These are phyloP conservation scores for Brachypodium distachyon DNA, from an alignment of 202 grass and related monocot genomes.

Conservation along the genomic window DNA sequence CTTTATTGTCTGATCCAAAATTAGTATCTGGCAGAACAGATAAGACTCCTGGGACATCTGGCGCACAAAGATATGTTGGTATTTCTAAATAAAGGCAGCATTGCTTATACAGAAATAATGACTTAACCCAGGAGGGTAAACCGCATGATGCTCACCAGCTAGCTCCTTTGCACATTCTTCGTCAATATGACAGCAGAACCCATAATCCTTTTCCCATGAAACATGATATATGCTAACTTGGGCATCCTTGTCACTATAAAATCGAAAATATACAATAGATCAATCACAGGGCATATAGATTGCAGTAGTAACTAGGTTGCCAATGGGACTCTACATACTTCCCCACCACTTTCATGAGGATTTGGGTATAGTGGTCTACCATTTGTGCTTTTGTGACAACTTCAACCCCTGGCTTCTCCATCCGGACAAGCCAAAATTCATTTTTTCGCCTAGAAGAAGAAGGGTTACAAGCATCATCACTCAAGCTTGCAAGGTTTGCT, in stretches of 20 bases:
- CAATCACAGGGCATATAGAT: neutral
- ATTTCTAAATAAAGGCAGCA: neutral
- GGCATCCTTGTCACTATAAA: constrained; percentile 76
- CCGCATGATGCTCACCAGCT: constrained; percentile 43
- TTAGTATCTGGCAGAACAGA: constrained; percentile 53
- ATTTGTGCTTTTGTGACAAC: constrained; percentile 83
- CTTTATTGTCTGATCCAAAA: constrained; percentile 56
- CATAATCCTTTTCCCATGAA: constrained; percentile 78
- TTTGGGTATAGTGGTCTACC: constrained; percentile 75
- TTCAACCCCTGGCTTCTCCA: constrained; percentile 71
- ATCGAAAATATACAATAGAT: neutral
- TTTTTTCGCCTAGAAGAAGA: constrained; percentile 38
- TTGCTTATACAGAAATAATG: neutral
- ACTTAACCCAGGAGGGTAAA: neutral
- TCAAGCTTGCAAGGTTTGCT: constrained; percentile 18
- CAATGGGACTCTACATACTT: constrained; percentile 51
- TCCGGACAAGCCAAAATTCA: constrained; percentile 69
- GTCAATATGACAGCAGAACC: constrained; percentile 89
- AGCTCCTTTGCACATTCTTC: constrained; percentile 56
- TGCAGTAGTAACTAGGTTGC: neutral
- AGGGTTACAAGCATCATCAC: constrained; percentile 10
- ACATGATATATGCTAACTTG: constrained; percentile 86
- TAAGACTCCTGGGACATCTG: constrained; percentile 73
- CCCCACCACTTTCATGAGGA: constrained; percentile 65
- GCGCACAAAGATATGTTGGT: constrained; percentile 1